A percentile compares a stretch with the other conserved stretches of the same genome.
Evolutionary conservation across 2,329 filamentous ascomycete genomes (phyloP).

Genomic region (Didymella pinodella): DNA sequence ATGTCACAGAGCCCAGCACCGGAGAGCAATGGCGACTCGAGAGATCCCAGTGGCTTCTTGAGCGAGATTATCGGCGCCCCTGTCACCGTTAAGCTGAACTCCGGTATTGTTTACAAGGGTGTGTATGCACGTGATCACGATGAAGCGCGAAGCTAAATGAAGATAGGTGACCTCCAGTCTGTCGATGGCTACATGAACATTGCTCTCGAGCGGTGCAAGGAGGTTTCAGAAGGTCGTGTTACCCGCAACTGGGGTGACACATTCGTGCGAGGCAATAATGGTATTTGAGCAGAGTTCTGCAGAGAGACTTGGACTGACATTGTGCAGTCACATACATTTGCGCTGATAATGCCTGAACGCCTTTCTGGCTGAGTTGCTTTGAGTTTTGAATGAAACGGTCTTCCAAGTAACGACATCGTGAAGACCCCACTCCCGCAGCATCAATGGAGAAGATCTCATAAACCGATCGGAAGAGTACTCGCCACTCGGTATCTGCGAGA

Average conservation of each 20-base stretch:
- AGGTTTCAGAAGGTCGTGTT: constrained; percentile 86
- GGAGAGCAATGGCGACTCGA: constrained; percentile 74
- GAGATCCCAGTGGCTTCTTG: constrained; percentile 92
- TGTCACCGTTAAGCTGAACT: constrained; percentile 97
- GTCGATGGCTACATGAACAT: constrained; percentile 99
- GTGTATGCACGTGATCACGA: constrained; percentile 19
- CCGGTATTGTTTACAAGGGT: constrained; percentile 98
- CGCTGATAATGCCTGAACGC: constrained; percentile 38
- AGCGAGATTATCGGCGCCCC: constrained; percentile 92
- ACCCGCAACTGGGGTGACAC: constrained; percentile 89
- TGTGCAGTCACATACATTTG: constrained; percentile 43
- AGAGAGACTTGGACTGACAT: constrained; percentile 19
- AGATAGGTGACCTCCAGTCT: constrained; percentile 86
- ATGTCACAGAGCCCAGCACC: constrained; percentile 52
- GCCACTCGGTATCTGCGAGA: not conserved
- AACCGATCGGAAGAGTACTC: constrained; percentile 3
- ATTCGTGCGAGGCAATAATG: constrained; percentile 95
- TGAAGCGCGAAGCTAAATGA: constrained; percentile 12
- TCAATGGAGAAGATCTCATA: constrained; percentile 10
- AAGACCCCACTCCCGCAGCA: constrained; percentile 9
- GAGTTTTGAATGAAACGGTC: not conserved
- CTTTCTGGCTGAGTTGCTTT: not conserved
- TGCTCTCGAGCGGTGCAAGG: constrained; percentile 92
- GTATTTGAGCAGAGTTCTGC: constrained; percentile 56
- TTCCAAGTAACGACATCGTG: constrained; percentile 6